These are phyloP conservation scores for Blastomyces silverae DNA, from an alignment of 2,329 filamentous ascomycete genomes.

Conservation along the genomic window DNA sequence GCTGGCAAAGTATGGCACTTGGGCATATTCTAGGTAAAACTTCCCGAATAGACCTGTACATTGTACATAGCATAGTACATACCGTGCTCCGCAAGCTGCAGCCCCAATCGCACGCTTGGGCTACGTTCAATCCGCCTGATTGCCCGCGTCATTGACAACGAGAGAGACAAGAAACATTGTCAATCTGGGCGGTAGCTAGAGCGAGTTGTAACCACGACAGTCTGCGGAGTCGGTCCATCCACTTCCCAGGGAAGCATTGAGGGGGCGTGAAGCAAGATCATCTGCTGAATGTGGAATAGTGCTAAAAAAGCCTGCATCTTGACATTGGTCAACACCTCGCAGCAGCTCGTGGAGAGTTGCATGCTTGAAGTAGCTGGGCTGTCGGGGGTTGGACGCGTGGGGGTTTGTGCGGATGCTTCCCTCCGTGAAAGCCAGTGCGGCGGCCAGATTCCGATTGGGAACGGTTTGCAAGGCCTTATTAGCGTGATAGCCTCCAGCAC, in stretches of 20 bases:
- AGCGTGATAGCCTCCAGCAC: too few species aligned
- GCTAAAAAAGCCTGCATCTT: slow-evolving; percentile 1
- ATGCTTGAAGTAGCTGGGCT: neutral
- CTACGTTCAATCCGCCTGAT: neutral
- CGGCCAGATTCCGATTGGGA: neutral
- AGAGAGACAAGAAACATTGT: neutral
- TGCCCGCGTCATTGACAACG: neutral
- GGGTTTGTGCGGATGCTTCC: neutral
- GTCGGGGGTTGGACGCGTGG: neutral
- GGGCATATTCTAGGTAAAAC: neutral
- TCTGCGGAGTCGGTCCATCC: neutral
- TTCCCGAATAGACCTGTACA: too few species aligned
- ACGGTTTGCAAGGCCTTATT: neutral
- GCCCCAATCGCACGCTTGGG: neutral
- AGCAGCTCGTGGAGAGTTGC: neutral
- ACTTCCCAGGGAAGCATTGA: neutral
- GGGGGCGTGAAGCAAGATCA: neutral
- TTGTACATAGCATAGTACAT: too few species aligned
- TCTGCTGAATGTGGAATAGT: neutral
- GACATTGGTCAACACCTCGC: neutral
- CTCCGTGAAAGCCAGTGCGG: neutral
- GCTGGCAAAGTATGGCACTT: neutral
- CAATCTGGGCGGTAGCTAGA: neutral
- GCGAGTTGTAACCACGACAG: neutral
- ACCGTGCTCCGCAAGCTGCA: too few species aligned